Conservation (phyloP, 108 stramenopile species). For the Craspedostauros australis region DNA sequence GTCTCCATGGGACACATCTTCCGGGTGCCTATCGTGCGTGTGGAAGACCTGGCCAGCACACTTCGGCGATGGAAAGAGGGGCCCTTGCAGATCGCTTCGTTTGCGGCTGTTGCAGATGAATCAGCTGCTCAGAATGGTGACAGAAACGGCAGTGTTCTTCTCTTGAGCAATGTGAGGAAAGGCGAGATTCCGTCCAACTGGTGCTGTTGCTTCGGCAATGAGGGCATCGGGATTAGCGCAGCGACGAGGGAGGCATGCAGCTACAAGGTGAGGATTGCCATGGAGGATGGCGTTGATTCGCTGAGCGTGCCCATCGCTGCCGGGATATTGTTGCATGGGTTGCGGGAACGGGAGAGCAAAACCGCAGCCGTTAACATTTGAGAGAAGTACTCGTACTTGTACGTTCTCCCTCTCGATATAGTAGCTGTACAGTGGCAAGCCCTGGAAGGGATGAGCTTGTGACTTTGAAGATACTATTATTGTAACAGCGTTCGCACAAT, state of each 20-base stretch:
- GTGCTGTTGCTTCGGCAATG: conserved; percentile 74
- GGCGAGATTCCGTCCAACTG: conserved; percentile 29
- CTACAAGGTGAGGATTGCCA: conserved; percentile 42
- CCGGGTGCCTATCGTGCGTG: conserved; percentile 50
- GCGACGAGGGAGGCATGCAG: conserved; percentile 41
- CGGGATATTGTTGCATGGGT: conserved; percentile 68
- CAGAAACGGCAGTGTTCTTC: too few species aligned
- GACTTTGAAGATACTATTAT: too few species aligned
- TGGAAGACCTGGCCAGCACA: conserved; percentile 33
- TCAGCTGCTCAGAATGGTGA: conserved; percentile 18
- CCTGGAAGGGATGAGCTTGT: too few species aligned
- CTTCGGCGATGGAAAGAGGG: conserved; percentile 1
- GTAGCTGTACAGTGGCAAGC: too few species aligned
- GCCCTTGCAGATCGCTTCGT: conserved; percentile 17
- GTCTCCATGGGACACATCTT: conserved; percentile 76
- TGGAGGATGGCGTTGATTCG: conserved; percentile 60
- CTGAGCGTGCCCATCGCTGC: conserved; percentile 62
- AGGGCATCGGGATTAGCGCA: conserved; percentile 58
- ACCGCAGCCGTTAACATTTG: too few species aligned
- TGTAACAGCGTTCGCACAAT: too few species aligned
- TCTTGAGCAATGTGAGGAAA: conserved; percentile 14
- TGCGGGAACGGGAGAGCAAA: conserved; percentile 34
- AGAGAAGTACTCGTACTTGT: too few species aligned
- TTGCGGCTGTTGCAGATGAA: conserved; percentile 71
- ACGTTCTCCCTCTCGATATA: too few species aligned